Conservation (phyloP, 2,329 filamentous ascomycete genomes). For the Polychaeton citri region DNA sequence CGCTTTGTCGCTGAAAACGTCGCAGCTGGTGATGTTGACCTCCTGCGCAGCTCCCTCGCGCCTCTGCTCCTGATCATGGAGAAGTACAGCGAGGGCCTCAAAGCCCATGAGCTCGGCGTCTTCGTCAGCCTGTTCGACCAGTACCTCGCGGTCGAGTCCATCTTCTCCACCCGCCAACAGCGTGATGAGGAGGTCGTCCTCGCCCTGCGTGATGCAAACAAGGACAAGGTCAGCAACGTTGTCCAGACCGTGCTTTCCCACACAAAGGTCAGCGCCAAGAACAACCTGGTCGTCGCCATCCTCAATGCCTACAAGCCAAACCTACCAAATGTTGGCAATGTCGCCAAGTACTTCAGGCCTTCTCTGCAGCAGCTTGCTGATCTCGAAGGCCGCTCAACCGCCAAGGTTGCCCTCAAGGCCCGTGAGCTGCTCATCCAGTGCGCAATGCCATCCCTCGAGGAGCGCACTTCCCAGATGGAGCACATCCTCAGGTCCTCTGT, state of each 20-base stretch:
- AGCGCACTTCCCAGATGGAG: slow-evolving; percentile 93
- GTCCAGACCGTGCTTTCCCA: slow-evolving; percentile 87
- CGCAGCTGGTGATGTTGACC: slow-evolving; percentile 54
- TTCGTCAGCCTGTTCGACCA: slow-evolving; percentile 67
- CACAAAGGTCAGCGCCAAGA: slow-evolving; percentile 85
- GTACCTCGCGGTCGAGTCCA: slow-evolving; percentile 71
- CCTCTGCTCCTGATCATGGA: slow-evolving; percentile 69
- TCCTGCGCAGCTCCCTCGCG: slow-evolving; percentile 58
- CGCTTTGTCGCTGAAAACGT: slow-evolving; percentile 87
- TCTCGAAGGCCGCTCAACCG: slow-evolving; percentile 70
- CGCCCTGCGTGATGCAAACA: slow-evolving; percentile 88
- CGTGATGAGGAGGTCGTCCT: slow-evolving; percentile 92
- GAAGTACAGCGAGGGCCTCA: slow-evolving; percentile 74
- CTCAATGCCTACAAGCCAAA: slow-evolving; percentile 92
- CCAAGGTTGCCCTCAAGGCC: slow-evolving; percentile 94
- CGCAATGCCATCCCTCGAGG: slow-evolving; percentile 87
- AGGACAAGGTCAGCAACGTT: slow-evolving; percentile 75
- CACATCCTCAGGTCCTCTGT: slow-evolving; percentile 94
- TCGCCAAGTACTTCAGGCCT: slow-evolving; percentile 75
- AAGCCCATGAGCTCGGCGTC: slow-evolving; percentile 74
- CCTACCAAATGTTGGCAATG: slow-evolving; percentile 76
- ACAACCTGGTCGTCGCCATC: slow-evolving; percentile 80
- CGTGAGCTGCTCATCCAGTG: slow-evolving; percentile 96
- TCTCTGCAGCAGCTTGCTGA: slow-evolving; percentile 78
- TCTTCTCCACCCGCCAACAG: slow-evolving; percentile 72